Conservation (phyloP, 352 stramenopile species). For the Phytophthora hybrid region DNA sequence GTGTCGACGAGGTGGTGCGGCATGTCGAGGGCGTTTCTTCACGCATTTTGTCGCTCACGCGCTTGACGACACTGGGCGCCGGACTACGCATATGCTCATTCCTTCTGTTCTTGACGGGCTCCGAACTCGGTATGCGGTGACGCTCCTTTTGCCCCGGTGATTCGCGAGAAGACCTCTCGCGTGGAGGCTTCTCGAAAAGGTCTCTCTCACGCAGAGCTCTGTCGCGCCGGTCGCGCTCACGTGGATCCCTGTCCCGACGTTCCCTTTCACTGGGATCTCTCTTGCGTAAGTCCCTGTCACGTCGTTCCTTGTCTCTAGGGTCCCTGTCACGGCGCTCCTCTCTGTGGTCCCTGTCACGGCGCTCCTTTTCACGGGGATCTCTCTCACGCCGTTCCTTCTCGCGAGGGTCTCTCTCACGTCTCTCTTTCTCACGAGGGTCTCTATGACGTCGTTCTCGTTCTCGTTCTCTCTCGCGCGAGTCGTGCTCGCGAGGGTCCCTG, state of each 20-base stretch:
- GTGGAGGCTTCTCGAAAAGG: slow-evolving; percentile 22
- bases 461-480: slow-evolving; percentile 1
- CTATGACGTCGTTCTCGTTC: background rate
- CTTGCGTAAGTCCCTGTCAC: slow-evolving; percentile 4
- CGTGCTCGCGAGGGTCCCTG: slow-evolving; percentile 14
- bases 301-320: slow-evolving; percentile 14
- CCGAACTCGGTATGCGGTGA: slow-evolving; percentile 14
- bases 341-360: slow-evolving; percentile 10
- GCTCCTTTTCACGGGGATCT: slow-evolving; percentile 17
- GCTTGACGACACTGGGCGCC: slow-evolving; percentile 21
- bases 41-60: slow-evolving; percentile 25
- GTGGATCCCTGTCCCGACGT: slow-evolving; percentile 10
- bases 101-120: slow-evolving; percentile 24
- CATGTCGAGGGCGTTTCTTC: slow-evolving; percentile 40
- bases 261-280: slow-evolving; percentile 27
- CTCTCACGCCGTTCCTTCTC: slow-evolving; percentile 18
- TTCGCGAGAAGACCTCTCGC: slow-evolving; percentile 24
- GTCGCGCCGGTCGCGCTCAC: slow-evolving; percentile 1
- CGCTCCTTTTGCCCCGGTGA: slow-evolving; percentile 27
- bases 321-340: slow-evolving; percentile 7
- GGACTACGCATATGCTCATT: slow-evolving; percentile 30
- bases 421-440: slow-evolving; percentile 1
- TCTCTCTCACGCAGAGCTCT: slow-evolving; percentile 36
- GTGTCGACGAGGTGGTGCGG: slow-evolving; percentile 42
- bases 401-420: background rate